Percentiles rank a stretch among this genome's conserved stretches.
Evolutionary conservation across 148 eudicot genomes (phyloP).

Genomic region (Salicornia ramosissima): DNA sequence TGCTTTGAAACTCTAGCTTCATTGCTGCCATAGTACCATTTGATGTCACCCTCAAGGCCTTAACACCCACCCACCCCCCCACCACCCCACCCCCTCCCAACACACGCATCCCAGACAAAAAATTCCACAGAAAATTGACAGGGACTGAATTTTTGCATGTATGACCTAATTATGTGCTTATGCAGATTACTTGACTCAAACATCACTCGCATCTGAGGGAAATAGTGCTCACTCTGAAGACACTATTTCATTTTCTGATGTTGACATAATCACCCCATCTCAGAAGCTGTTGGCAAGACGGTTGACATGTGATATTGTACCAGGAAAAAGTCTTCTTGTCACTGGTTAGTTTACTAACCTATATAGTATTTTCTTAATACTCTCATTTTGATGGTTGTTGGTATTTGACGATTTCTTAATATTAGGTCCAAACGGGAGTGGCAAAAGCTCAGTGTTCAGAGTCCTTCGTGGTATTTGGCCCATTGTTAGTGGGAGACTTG

Average conservation of each 20-base stretch:
- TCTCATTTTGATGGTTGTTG: neutral
- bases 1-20: too few species aligned
- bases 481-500: conserved; percentile 61
- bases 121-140: neutral
- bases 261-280: conserved; percentile 78
- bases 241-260: conserved; percentile 67
- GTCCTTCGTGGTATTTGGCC: conserved; percentile 97
- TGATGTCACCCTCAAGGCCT: too few species aligned
- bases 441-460: conserved; percentile 93
- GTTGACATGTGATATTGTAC: conserved; percentile 65
- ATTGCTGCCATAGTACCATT: too few species aligned
- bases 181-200: conserved; percentile 44
- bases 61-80: too few species aligned
- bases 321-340: conserved; percentile 83
- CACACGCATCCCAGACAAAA: too few species aligned
- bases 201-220: conserved; percentile 30
- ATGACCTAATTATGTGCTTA: conserved; percentile 24
- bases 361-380: neutral
- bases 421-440: conserved; percentile 97
- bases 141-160: conserved; percentile 12
- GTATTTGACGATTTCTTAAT: conserved; percentile 16
- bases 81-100: too few species aligned
- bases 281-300: conserved; percentile 73
- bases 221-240: conserved; percentile 35
- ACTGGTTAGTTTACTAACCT: conserved; percentile 58